Conservation (phyloP, 805 yeast genomes). For the Clavispora phyllophila region DNA sequence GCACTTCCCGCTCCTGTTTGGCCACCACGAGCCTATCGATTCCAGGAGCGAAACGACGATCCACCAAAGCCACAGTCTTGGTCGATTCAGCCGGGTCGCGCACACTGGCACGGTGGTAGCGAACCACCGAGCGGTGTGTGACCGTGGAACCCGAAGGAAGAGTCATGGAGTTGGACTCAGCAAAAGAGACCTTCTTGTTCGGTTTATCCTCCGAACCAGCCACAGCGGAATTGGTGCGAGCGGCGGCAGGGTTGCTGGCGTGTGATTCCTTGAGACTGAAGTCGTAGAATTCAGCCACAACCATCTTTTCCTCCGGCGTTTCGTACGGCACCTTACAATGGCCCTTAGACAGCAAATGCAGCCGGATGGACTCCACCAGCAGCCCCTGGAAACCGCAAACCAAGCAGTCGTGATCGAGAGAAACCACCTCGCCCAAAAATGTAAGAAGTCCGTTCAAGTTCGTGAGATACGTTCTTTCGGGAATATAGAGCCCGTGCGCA, state of each 20-base stretch:
- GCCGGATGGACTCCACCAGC: constrained; percentile 37
- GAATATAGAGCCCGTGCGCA: constrained; percentile 80
- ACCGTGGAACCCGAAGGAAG: constrained; percentile 74
- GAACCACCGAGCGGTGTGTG: constrained; percentile 74
- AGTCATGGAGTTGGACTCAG: constrained; percentile 29
- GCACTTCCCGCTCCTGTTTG: constrained; percentile 29
- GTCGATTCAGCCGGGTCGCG: constrained; percentile 54
- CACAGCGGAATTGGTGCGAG: too few relatives aligned
- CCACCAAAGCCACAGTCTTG: constrained; percentile 72
- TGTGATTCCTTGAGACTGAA: constrained; percentile 24
- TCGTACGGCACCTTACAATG: constrained; percentile 45
- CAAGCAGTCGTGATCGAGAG: constrained; percentile 39
- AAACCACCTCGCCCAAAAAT: constrained; percentile 33
- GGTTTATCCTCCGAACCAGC: too few relatives aligned
- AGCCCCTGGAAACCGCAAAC: constrained; percentile 42
- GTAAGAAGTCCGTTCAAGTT: constrained; percentile 44
- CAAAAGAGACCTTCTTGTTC: neutral
- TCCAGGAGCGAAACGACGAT: constrained; percentile 46
- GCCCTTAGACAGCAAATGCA: constrained; percentile 40
- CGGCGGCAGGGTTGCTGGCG: too few relatives aligned
- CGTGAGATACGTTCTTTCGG: constrained; percentile 66
- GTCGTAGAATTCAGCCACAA: constrained; percentile 35
- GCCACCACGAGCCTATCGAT: constrained; percentile 22
- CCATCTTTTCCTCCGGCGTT: constrained; percentile 31
- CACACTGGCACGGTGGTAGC: constrained; percentile 64